These are phyloP conservation scores for Davidsoniella neocaledoniae DNA, from an alignment of 2,329 filamentous ascomycete genomes.

Conservation along the genomic window DNA sequence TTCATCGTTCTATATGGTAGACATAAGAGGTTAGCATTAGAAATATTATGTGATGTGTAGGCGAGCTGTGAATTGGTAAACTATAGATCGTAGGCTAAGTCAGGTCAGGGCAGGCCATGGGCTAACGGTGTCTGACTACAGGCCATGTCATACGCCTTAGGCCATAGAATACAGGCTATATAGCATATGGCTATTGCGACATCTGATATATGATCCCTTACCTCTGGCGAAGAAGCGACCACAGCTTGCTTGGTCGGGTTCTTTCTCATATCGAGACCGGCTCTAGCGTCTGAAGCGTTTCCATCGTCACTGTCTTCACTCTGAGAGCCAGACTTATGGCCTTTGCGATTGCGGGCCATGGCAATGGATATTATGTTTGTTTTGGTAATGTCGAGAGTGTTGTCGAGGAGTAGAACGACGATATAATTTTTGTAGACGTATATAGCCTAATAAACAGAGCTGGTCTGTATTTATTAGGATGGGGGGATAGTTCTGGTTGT, in stretches of 20 bases:
- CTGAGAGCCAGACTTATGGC: slow-evolving; percentile 47
- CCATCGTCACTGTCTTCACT: slow-evolving; percentile 49
- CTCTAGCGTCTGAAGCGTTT: slow-evolving; percentile 19
- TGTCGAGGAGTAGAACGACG: neutral
- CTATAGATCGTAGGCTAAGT: too few relatives aligned
- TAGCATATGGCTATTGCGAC: too few relatives aligned
- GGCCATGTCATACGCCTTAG: too few relatives aligned
- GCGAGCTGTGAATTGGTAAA: too few relatives aligned
- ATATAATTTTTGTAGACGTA: too few relatives aligned
- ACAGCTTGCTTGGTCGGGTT: neutral
- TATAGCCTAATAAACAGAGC: too few relatives aligned
- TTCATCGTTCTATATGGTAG: slow-evolving; percentile 14
- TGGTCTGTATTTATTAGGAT: too few relatives aligned
- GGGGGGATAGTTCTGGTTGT: neutral
- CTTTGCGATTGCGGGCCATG: slow-evolving; percentile 25
- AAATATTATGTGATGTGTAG: too few relatives aligned
- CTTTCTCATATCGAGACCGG: slow-evolving; percentile 12
- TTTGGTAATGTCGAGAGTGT: neutral
- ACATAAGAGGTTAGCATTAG: slow-evolving; percentile 15
- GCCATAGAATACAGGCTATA: too few relatives aligned
- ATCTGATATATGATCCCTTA: neutral
- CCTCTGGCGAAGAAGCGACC: neutral
- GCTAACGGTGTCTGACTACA: too few relatives aligned
- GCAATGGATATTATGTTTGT: neutral
- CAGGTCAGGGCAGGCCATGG: too few relatives aligned